phyloP scores from a whole-genome alignment of 345 rosid genomes.

The Salix suchowensis region DNA sequence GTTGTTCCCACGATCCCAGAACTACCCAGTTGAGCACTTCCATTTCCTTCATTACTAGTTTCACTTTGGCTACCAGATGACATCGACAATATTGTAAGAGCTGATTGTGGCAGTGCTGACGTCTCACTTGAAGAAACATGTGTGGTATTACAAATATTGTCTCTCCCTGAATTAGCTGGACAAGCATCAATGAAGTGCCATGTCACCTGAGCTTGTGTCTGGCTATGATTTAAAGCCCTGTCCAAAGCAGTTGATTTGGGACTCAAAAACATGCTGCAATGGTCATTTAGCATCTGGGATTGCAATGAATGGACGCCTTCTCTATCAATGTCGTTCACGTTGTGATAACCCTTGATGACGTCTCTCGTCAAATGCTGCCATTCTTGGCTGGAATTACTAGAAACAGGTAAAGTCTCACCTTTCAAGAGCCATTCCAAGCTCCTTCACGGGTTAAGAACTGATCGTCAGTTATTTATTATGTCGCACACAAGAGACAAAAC shows the following conservation, averaged over 20 bases:
- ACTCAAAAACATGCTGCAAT: constrained; percentile 24
- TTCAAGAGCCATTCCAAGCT: constrained; percentile 69
- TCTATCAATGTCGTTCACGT: constrained; percentile 15
- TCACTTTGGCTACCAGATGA: constrained; percentile 34
- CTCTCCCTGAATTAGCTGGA: constrained; percentile 24
- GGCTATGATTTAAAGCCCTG: constrained; percentile 28
- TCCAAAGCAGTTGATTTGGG: constrained; percentile 33
- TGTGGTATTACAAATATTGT: constrained; percentile 14
- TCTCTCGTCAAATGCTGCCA: constrained; percentile 35
- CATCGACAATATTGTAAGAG: constrained; percentile 56
- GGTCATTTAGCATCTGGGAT: constrained; percentile 27
- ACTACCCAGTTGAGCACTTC: constrained; percentile 27
- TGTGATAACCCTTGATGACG: constrained; percentile 13
- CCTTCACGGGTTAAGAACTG: constrained; percentile 46
- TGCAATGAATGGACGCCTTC: constrained; percentile 23
- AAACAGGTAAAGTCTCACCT: constrained; percentile 39
- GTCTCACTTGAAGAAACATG: constrained; percentile 29
- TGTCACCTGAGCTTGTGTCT: constrained; percentile 47
- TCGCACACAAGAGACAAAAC: not conserved
- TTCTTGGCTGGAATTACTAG: constrained; percentile 36
- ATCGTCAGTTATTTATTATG: not conserved
- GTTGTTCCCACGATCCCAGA: constrained; percentile 18
- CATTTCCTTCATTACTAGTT: constrained; percentile 18
- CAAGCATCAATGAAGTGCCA: constrained; percentile 60
- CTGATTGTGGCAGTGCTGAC: constrained; percentile 29